phyloP scores from a whole-genome alignment of 345 rosid genomes.

The Arabis hirsuta region DNA sequence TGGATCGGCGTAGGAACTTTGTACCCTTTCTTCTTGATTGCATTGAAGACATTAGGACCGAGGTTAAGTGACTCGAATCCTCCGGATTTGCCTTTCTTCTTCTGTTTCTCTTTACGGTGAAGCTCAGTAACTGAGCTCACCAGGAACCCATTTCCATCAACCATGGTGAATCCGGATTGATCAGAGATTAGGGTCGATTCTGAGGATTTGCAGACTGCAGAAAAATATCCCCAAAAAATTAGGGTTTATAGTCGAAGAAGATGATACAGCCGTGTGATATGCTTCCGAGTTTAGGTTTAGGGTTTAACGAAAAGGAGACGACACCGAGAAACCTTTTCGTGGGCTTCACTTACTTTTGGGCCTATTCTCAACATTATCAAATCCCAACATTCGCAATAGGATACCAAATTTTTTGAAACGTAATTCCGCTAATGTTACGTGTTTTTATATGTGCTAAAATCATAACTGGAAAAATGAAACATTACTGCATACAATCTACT shows the following conservation, averaged over 20 bases:
- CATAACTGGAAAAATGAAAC: too few relatives aligned
- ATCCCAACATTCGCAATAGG: neutral
- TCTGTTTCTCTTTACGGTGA: constrained; percentile 60
- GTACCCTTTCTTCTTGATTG: constrained; percentile 87
- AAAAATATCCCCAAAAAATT: neutral
- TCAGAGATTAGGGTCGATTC: neutral
- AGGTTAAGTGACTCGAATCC: constrained; percentile 93
- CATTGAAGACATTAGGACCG: constrained; percentile 69
- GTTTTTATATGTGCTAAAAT: too few relatives aligned
- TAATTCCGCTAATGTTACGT: too few relatives aligned
- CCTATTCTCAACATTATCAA: neutral
- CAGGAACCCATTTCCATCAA: constrained; percentile 30
- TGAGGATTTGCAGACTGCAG: constrained; percentile 19
- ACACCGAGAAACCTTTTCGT: constrained; percentile 15
- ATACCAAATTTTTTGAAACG: too few relatives aligned
- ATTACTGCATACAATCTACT: too few relatives aligned
- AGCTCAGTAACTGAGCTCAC: constrained; percentile 89
- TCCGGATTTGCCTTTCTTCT: constrained; percentile 92
- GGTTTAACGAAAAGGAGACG: constrained; percentile 25
- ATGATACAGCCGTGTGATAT: neutral
- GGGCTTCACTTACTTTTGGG: constrained; percentile 24
- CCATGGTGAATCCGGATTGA: constrained; percentile 29
- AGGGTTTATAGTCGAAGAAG: constrained; percentile 25
- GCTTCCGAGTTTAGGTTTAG: constrained; percentile 1
- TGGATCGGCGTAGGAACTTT: constrained; percentile 94